Conservation (phyloP, 331 rosid species). For the Telfairia occidentalis region DNA sequence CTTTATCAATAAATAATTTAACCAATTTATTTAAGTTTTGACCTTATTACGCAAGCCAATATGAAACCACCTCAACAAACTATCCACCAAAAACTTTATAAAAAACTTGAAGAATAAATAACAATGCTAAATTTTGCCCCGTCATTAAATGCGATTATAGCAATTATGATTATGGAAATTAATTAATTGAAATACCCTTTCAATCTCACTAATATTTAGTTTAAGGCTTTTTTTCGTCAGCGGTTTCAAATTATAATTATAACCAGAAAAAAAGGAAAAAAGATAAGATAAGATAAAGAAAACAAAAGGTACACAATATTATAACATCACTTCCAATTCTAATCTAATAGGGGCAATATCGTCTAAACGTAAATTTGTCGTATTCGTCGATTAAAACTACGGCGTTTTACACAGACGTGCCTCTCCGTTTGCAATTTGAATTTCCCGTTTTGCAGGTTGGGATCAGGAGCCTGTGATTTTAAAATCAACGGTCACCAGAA, state of each 20-base stretch:
- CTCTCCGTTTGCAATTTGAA: conserved; percentile 22
- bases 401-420: background rate
- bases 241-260: no score
- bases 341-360: background rate
- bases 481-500: conserved; percentile 34
- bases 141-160: background rate
- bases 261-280: no score
- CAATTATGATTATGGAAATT: background rate
- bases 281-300: background rate
- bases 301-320: no score
- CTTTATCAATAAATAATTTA: no score
- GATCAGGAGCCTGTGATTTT: conserved; percentile 24
- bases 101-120: background rate
- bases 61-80: background rate
- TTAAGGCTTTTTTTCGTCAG: no score
- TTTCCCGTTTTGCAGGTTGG: conserved; percentile 13
- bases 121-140: background rate
- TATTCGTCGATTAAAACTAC: background rate
- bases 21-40: background rate
- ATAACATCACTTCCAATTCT: background rate
- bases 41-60: background rate
- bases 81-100: background rate
- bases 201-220: background rate
- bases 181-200: background rate
- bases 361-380: background rate